A percentile compares a stretch with the other conserved stretches of the same genome.
Conservation (phyloP, 2,329 filamentous ascomycete genomes). For the Alternaria sp. region DNA sequence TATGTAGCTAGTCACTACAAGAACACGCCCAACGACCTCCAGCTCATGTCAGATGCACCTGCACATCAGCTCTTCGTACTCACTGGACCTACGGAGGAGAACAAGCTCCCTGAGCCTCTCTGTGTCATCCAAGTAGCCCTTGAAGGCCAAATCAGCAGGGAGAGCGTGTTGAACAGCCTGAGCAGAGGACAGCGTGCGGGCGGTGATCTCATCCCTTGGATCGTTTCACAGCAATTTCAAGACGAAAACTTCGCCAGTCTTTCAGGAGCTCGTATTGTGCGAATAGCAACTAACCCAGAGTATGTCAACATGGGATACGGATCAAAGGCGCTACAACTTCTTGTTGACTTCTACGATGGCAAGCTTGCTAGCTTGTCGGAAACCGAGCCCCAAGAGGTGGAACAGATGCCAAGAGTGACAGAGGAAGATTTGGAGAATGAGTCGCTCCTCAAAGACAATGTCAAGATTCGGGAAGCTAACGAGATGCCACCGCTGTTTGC, state of each 20-base stretch:
- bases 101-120: constrained; percentile 87
- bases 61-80: constrained; percentile 96
- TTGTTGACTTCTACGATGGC: constrained; percentile 93
- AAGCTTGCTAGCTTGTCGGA: constrained; percentile 89
- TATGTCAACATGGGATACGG: constrained; percentile 95
- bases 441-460: constrained; percentile 83
- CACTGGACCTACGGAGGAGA: constrained; percentile 82
- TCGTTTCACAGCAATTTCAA: constrained; percentile 97
- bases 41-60: constrained; percentile 97
- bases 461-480: constrained; percentile 87
- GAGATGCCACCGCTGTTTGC: constrained; percentile 94
- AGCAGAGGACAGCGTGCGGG: constrained; percentile 88
- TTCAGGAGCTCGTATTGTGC: constrained; percentile 89
- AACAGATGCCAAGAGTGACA: constrained; percentile 78
- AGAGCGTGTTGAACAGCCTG: constrained; percentile 89
- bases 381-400: constrained; percentile 62
- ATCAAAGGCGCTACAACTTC: constrained; percentile 83
- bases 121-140: constrained; percentile 94
- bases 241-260: constrained; percentile 95
- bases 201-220: constrained; percentile 96
- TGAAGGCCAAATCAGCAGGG: constrained; percentile 92
- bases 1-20: constrained; percentile 99
- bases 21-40: constrained; percentile 97
- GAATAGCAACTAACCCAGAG: constrained; percentile 96
- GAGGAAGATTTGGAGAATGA: constrained; percentile 81